Evolutionary conservation across 2,329 filamentous ascomycete species (phyloP).

Genomic region (Graphium sp.): DNA sequence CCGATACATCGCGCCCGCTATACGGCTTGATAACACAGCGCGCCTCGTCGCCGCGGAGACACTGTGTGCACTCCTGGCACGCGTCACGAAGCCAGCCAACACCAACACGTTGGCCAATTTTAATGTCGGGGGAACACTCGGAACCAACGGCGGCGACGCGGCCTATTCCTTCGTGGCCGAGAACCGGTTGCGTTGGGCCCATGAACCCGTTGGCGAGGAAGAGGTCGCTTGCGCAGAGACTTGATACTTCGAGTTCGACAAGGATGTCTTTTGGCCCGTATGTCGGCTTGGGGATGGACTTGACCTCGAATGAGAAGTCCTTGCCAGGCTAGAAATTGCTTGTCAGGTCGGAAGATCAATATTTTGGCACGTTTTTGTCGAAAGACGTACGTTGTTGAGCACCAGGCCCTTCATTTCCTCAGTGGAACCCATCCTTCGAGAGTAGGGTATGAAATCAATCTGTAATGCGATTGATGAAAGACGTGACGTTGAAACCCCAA

Average conservation of each 20-base stretch:
- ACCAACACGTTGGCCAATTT: constrained; percentile 17
- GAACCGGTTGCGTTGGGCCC: constrained; percentile 15
- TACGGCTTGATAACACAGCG: constrained; percentile 16
- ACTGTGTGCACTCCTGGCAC: constrained; percentile 16
- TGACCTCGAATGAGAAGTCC: constrained; percentile 1
- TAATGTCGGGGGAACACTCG: constrained; percentile 12
- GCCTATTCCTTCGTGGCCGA: constrained; percentile 28
- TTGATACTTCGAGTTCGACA: constrained; percentile 16
- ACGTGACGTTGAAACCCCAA: no score
- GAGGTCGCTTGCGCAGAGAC: constrained; percentile 21
- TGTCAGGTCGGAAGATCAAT: no score
- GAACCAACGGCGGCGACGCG: constrained; percentile 18
- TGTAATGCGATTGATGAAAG: no score
- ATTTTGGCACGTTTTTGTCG: no score
- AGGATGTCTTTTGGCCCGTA: constrained; percentile 13
- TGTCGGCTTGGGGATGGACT: constrained; percentile 1
- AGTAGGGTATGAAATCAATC: no score
- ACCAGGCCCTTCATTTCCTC: no score
- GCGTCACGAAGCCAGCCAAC: constrained; percentile 20
- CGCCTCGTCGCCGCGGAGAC: constrained; percentile 16
- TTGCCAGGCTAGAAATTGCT: no score
- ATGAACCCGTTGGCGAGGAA: constrained; percentile 18
- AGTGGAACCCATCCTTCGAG: no score
- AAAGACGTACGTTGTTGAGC: no score
- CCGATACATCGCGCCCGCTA: constrained; percentile 15